Conservation (phyloP, 2,329 filamentous ascomycete species). For the Ophiostoma sp. region DNA sequence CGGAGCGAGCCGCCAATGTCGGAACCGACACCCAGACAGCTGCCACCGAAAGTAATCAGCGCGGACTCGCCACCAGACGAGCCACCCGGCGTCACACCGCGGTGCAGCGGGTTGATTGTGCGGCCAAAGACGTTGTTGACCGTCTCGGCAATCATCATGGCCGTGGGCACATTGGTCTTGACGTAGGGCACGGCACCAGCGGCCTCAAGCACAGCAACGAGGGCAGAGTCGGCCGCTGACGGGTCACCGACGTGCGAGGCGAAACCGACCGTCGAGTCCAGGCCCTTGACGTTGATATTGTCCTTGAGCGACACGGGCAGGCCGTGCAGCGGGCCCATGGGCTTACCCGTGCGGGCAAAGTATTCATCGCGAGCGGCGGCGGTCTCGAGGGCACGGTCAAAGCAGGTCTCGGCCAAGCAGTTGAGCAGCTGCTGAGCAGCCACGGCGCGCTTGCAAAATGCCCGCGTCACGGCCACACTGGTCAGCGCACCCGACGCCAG, state of each 20-base stretch:
- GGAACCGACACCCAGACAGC: constrained; percentile 61
- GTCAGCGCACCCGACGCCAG: constrained; percentile 42
- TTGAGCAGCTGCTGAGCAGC: constrained; percentile 47
- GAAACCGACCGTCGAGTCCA: constrained; percentile 65
- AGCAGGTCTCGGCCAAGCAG: constrained; percentile 55
- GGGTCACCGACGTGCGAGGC: constrained; percentile 61
- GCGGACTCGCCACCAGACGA: constrained; percentile 68
- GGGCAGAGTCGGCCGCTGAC: constrained; percentile 44
- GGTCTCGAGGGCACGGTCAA: constrained; percentile 51
- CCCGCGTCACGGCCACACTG: constrained; percentile 39
- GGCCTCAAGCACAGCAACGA: constrained; percentile 45
- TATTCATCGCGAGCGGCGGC: constrained; percentile 54
- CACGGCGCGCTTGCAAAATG: constrained; percentile 43
- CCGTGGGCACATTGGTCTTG: constrained; percentile 59
- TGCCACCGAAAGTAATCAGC: constrained; percentile 59
- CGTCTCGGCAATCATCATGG: constrained; percentile 68
- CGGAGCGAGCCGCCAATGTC: constrained; percentile 62
- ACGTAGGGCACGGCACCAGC: constrained; percentile 57
- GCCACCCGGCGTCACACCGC: constrained; percentile 61
- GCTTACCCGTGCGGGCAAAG: constrained; percentile 47
- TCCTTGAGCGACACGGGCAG: constrained; percentile 69
- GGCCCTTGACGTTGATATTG: constrained; percentile 63
- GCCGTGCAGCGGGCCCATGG: constrained; percentile 64
- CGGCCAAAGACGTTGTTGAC: constrained; percentile 66
- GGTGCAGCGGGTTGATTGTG: constrained; percentile 62